phyloP scores from a whole-genome alignment of 805 yeast genomes.

The Teunomyces gatunensis region DNA sequence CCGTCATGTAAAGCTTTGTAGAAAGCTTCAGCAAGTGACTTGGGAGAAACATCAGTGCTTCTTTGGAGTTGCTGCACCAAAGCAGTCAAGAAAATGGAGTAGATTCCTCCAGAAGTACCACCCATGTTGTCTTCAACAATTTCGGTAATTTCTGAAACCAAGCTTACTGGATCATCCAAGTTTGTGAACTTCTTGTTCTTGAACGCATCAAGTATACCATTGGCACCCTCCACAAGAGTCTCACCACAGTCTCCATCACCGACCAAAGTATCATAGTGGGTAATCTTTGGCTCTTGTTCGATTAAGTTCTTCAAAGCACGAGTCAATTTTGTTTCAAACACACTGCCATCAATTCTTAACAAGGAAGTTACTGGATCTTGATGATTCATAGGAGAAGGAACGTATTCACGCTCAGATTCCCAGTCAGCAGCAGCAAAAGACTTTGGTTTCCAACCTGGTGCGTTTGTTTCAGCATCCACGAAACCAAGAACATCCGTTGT shows the following conservation, averaged over 20 bases:
- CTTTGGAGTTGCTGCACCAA: slow-evolving; percentile 51
- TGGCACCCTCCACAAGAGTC: slow-evolving; percentile 79
- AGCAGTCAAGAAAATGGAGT: slow-evolving; percentile 81
- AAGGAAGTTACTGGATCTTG: slow-evolving; percentile 22
- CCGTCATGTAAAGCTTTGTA: slow-evolving; percentile 61
- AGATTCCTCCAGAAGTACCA: slow-evolving; percentile 93
- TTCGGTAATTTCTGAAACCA: slow-evolving; percentile 73
- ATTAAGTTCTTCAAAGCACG: slow-evolving; percentile 36
- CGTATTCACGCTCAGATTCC: slow-evolving; percentile 24
- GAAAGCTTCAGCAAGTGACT: slow-evolving; percentile 48
- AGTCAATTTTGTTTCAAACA: slow-evolving; percentile 51
- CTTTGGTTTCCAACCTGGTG: slow-evolving; percentile 77
- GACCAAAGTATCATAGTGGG: slow-evolving; percentile 80
- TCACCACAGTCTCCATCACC: slow-evolving; percentile 99
- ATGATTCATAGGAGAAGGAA: slow-evolving; percentile 29
- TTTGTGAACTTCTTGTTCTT: slow-evolving; percentile 18
- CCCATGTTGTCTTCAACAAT: slow-evolving; percentile 92
- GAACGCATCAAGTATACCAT: slow-evolving; percentile 60
- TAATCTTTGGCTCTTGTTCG: slow-evolving; percentile 69
- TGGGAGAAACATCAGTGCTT: slow-evolving; percentile 30
- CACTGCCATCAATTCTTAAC: slow-evolving; percentile 32
- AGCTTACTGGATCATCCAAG: slow-evolving; percentile 50
- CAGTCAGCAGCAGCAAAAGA: slow-evolving; percentile 29
- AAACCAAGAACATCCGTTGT: slow-evolving; percentile 40
- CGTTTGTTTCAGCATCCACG: slow-evolving; percentile 71